phyloP scores from a whole-genome alignment of 441 rosid species.

The Euphorbia schlechtendalii region DNA sequence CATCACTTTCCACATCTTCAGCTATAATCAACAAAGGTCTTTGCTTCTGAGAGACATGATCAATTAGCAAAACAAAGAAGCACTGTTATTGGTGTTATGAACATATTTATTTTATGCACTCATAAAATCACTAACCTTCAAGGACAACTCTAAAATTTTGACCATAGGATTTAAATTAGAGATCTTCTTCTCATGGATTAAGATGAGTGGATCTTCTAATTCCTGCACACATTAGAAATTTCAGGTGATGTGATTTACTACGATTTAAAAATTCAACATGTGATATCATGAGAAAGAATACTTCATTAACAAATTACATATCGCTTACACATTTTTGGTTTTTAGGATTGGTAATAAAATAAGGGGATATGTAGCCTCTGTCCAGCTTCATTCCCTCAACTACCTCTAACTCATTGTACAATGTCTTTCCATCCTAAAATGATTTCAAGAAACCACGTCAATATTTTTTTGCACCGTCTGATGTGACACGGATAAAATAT shows the following conservation, averaged over 20 bases:
- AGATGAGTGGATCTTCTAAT: constrained; percentile 76
- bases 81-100: not conserved
- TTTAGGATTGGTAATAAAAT: constrained; percentile 66
- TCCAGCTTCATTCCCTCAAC: constrained; percentile 92
- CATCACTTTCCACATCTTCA: constrained; percentile 88
- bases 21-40: constrained; percentile 70
- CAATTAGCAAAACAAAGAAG: not conserved
- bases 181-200: constrained; percentile 83
- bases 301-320: not conserved
- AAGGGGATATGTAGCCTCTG: constrained; percentile 79
- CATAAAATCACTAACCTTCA: constrained; percentile 43
- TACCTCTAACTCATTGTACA: constrained; percentile 61
- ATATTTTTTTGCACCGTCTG: not conserved
- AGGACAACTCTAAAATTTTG: constrained; percentile 72
- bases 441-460: no score
- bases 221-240: constrained; percentile 38
- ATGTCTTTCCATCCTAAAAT: no score
- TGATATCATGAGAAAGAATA: not conserved
- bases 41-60: constrained; percentile 41
- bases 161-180: constrained; percentile 65
- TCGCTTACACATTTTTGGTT: constrained; percentile 78
- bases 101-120: not conserved
- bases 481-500: not conserved
- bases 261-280: not conserved
- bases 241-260: no score